Percentiles rank a stretch among this genome's conserved stretches.
phyloP scores from a whole-genome alignment of 1,284 basidiomycete genomes.

The Moesziomyces sp. region DNA sequence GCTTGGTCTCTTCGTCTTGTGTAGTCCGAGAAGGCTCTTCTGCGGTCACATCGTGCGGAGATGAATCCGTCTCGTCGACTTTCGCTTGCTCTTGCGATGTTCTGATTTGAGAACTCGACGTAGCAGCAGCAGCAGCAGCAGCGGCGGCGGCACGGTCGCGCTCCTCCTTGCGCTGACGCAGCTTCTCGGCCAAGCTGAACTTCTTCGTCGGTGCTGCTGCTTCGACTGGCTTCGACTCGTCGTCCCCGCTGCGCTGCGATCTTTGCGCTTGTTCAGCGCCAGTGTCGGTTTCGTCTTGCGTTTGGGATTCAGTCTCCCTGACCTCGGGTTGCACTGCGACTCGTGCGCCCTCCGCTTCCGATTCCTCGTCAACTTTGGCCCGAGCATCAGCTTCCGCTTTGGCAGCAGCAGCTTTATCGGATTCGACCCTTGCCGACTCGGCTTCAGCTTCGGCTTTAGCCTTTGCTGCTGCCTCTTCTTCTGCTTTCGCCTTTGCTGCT shows the following conservation, averaged over 20 bases:
- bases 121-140: slow-evolving; percentile 7
- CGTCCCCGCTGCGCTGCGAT: slow-evolving; percentile 1
- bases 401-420: background rate
- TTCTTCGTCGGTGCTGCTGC: slow-evolving; percentile 18
- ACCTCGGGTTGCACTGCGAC: too few relatives aligned
- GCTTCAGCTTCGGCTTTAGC: slow-evolving; percentile 11
- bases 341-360: background rate
- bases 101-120: background rate
- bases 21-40: background rate
- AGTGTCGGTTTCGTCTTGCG: background rate
- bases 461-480: slow-evolving; percentile 5
- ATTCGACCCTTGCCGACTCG: background rate
- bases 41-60: background rate
- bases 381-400: slow-evolving; percentile 2
- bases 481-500: slow-evolving; percentile 6
- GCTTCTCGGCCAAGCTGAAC: slow-evolving; percentile 44
- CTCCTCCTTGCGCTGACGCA: slow-evolving; percentile 41
- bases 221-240: background rate
- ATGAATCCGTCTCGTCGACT: too few relatives aligned
- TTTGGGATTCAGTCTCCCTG: background rate
- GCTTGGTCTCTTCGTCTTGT: background rate
- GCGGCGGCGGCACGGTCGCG: slow-evolving; percentile 35
- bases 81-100: background rate
- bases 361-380: slow-evolving; percentile 3
- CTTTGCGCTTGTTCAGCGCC: slow-evolving; percentile 1